Percentiles rank a stretch among this genome's conserved stretches.
phyloP scores from a whole-genome alignment of 2,329 filamentous ascomycete species.

The Penicillium aurantiogriseum region DNA sequence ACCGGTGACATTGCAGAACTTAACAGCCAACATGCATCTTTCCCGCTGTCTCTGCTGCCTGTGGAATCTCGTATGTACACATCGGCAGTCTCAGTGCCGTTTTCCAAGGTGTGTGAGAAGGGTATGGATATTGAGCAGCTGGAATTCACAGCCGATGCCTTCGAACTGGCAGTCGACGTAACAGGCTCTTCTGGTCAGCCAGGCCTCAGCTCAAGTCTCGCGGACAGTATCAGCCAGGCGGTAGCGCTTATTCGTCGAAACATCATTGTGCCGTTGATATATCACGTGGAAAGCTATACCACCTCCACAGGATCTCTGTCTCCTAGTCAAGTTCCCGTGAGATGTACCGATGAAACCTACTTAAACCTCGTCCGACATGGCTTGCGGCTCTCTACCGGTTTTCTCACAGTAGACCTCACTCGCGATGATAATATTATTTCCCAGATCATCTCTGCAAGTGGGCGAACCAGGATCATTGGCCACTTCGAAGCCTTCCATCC shows the following conservation, averaged over 20 bases:
- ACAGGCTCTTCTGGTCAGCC: conserved; percentile 30
- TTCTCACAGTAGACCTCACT: conserved; percentile 60
- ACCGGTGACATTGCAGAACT: conserved; percentile 41
- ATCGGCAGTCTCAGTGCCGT: conserved; percentile 62
- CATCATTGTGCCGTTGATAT: conserved; percentile 60
- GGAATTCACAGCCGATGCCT: conserved; percentile 65
- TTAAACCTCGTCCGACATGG: conserved; percentile 59
- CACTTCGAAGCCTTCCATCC: conserved; percentile 48
- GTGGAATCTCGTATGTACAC: conserved; percentile 64
- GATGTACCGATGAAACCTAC: conserved; percentile 45
- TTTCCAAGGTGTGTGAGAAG: conserved; percentile 56
- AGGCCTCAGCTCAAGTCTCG: conserved; percentile 36
- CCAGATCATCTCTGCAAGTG: conserved; percentile 52
- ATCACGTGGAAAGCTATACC: conserved; percentile 47
- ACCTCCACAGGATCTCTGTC: conserved; percentile 18
- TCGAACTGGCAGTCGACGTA: conserved; percentile 59
- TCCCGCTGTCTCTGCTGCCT: conserved; percentile 62
- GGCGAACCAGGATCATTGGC: conserved; percentile 62
- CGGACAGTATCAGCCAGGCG: conserved; percentile 56
- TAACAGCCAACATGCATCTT: conserved; percentile 45
- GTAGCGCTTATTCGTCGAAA: conserved; percentile 62
- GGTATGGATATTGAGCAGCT: conserved; percentile 62
- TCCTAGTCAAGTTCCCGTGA: conserved; percentile 24
- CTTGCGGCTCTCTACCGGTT: conserved; percentile 62
- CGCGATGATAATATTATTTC: conserved; percentile 54